Percentiles rank a stretch among this genome's conserved stretches.
phyloP scores from a whole-genome alignment of 1,284 basidiomycete species.

The Trichosporon coremiiforme region DNA sequence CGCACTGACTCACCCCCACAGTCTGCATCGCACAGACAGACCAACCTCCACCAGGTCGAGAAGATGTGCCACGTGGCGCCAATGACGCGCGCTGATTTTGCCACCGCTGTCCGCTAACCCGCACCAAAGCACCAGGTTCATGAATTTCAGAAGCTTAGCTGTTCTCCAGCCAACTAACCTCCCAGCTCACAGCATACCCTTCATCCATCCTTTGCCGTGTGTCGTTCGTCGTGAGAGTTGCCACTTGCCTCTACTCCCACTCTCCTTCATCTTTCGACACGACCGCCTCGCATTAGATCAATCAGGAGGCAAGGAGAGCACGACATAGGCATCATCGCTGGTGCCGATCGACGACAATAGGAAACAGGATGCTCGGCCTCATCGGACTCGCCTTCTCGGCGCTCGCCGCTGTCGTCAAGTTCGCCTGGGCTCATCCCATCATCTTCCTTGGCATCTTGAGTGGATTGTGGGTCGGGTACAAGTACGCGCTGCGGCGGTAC shows the following conservation, averaged over 20 bases:
- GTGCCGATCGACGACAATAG: neutral
- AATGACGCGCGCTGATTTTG: constrained; percentile 13
- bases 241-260: neutral
- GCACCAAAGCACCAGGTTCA: neutral
- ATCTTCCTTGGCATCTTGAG: constrained; percentile 18
- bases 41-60: neutral
- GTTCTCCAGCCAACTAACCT: neutral
- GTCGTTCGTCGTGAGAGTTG: constrained; percentile 1
- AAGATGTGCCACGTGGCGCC: neutral
- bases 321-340: neutral
- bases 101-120: neutral
- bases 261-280: neutral
- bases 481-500: constrained; percentile 7
- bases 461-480: constrained; percentile 12
- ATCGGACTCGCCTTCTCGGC: neutral
- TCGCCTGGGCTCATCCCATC: constrained; percentile 5
- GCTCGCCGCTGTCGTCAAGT: neutral
- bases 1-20: too few species aligned
- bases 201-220: neutral
- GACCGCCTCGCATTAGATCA: neutral
- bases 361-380: neutral
- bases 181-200: neutral
- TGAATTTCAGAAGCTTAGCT: constrained; percentile 7
- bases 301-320: too few species aligned
- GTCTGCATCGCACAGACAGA: neutral